Percentiles rank a stretch among this genome's conserved stretches.
phyloP scores from a whole-genome alignment of 352 stramenopile species.

The Globisporangium sylvaticum region DNA sequence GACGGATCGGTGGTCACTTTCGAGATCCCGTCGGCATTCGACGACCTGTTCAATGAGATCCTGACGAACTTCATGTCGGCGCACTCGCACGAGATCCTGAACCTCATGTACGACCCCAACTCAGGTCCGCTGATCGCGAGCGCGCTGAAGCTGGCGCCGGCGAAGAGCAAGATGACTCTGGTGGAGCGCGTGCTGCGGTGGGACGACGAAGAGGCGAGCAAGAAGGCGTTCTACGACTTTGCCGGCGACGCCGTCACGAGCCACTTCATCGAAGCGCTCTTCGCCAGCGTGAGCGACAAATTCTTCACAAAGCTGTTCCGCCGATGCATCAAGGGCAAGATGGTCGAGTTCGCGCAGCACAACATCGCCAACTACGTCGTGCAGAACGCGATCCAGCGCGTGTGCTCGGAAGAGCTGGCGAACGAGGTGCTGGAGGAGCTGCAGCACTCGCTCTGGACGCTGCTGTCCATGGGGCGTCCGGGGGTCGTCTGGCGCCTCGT shows the following conservation, averaged over 20 bases:
- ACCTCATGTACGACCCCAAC: slow-evolving; percentile 72
- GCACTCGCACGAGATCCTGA: slow-evolving; percentile 40
- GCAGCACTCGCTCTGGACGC: slow-evolving; percentile 53
- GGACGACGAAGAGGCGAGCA: slow-evolving; percentile 48
- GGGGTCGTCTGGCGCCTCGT: slow-evolving; percentile 78
- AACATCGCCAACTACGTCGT: slow-evolving; percentile 83
- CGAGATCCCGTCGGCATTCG: slow-evolving; percentile 50
- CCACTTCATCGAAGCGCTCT: slow-evolving; percentile 71
- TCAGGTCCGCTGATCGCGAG: slow-evolving; percentile 66
- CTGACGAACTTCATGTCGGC: slow-evolving; percentile 41
- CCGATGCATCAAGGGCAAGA: slow-evolving; percentile 54
- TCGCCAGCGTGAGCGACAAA: slow-evolving; percentile 48
- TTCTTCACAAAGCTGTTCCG: slow-evolving; percentile 66
- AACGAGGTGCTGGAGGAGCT: slow-evolving; percentile 55
- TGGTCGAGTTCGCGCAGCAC: slow-evolving; percentile 71
- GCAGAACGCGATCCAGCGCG: slow-evolving; percentile 61
- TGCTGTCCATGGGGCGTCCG: slow-evolving; percentile 63
- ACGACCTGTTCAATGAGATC: slow-evolving; percentile 58
- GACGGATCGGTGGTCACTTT: slow-evolving; percentile 36
- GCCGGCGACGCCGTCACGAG: slow-evolving; percentile 70
- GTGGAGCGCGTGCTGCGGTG: slow-evolving; percentile 67
- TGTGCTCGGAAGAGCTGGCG: slow-evolving; percentile 39
- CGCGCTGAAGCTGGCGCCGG: slow-evolving; percentile 53
- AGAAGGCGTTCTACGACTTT: slow-evolving; percentile 62
- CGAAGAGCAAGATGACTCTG: slow-evolving; percentile 43